These are phyloP conservation scores for Neurospora sp. DNA, from an alignment of 495 filamentous ascomycete genomes.

Conservation along the genomic window DNA sequence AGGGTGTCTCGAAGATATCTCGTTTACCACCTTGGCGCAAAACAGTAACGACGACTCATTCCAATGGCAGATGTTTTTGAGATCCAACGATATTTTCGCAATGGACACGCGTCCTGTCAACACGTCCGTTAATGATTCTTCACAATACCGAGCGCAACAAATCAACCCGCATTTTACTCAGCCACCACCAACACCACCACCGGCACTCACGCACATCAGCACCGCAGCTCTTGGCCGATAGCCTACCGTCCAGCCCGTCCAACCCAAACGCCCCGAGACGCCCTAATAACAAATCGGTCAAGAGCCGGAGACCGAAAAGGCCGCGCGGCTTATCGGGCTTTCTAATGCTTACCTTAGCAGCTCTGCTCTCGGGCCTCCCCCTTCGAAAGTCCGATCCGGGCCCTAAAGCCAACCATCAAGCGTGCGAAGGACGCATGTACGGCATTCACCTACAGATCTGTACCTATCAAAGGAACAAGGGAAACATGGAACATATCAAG, in stretches of 20 bases:
- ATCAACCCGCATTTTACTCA: not conserved
- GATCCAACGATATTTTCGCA: not conserved
- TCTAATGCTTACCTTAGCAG: not conserved
- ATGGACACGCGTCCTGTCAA: not conserved
- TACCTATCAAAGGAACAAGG: too few species aligned
- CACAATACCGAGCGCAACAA: not conserved
- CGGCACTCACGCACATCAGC: not conserved
- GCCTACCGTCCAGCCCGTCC: not conserved
- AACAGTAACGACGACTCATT: not conserved
- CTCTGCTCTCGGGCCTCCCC: not conserved
- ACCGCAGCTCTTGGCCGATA: not conserved
- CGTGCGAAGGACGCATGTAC: not conserved
- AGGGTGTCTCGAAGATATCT: not conserved
- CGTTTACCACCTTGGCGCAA: not conserved
- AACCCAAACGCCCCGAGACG: not conserved
- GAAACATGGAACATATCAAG: too few species aligned
- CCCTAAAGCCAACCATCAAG: not conserved
- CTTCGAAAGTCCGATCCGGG: not conserved
- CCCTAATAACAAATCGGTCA: not conserved
- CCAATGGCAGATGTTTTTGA: not conserved
- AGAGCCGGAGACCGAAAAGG: not conserved
- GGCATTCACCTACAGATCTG: too few species aligned
- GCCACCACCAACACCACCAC: not conserved
- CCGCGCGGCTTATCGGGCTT: not conserved
- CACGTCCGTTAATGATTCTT: not conserved